Percentiles rank a stretch among this genome's conserved stretches.
Evolutionary conservation across 179 eudicot genomes (phyloP).

Genomic region (Silene noctiflora): DNA sequence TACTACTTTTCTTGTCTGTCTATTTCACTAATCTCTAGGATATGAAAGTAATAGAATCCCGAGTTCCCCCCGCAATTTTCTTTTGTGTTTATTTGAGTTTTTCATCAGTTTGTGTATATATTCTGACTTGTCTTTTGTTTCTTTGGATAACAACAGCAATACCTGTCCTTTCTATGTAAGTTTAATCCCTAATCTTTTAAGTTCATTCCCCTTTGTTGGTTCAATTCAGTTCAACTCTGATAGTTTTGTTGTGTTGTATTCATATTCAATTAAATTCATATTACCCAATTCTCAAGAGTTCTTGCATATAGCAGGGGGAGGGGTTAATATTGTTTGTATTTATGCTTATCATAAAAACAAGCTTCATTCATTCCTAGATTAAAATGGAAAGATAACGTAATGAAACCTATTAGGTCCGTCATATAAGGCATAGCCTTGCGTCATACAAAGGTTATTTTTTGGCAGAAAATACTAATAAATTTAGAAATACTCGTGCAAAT

Average conservation of each 20-base stretch:
- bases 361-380: too few relatives aligned
- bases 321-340: too few relatives aligned
- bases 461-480: too few relatives aligned
- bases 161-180: conserved; percentile 97
- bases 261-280: not conserved
- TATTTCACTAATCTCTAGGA: too few relatives aligned
- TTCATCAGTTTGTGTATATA: not conserved
- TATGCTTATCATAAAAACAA: too few relatives aligned
- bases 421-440: too few relatives aligned
- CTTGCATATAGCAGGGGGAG: too few relatives aligned
- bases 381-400: too few relatives aligned
- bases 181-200: conserved; percentile 12
- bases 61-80: not conserved
- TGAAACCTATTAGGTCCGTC: too few relatives aligned
- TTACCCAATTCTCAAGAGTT: too few relatives aligned
- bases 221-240: conserved; percentile 8
- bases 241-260: not conserved
- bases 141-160: conserved; percentile 61
- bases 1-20: not conserved
- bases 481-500: too few relatives aligned
- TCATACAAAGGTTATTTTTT: too few relatives aligned
- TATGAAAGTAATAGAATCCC: not conserved
- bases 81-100: conserved; percentile 1
- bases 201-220: not conserved
- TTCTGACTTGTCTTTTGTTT: conserved; percentile 32